Conservation (phyloP, 306 rosid species). For the Trifolium pratense region DNA sequence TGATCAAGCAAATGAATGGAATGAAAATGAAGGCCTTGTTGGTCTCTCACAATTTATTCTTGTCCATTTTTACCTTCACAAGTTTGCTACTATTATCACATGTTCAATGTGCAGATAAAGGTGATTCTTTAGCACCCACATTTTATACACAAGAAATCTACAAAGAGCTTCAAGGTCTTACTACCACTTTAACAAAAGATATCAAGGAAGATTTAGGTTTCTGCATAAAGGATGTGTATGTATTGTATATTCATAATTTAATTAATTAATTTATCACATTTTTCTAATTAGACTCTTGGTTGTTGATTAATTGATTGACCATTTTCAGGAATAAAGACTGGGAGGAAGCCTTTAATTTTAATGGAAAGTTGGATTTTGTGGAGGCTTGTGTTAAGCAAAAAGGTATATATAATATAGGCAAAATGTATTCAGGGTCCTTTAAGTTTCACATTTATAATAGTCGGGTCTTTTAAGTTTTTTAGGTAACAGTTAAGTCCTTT, state of each 20-base stretch:
- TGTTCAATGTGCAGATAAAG: constrained; percentile 46
- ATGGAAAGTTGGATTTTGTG: constrained; percentile 56
- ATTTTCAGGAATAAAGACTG: constrained; percentile 64
- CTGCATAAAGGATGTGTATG: constrained; percentile 76
- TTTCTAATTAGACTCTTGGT: neutral
- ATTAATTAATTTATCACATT: constrained; percentile 10
- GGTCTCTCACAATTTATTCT: constrained; percentile 36
- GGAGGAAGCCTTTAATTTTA: constrained; percentile 66
- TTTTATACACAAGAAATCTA: constrained; percentile 40
- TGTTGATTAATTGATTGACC: neutral
- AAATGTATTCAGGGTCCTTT: too few species aligned
- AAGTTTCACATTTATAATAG: too few species aligned
- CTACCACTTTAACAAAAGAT: constrained; percentile 49
- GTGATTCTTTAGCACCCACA: constrained; percentile 22
- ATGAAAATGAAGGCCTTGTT: constrained; percentile 45
- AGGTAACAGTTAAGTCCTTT: too few species aligned
- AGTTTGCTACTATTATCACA: constrained; percentile 42
- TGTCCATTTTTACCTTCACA: constrained; percentile 42
- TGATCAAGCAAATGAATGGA: constrained; percentile 40
- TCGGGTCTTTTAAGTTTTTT: too few species aligned
- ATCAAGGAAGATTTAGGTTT: constrained; percentile 45
- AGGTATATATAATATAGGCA: constrained; percentile 47
- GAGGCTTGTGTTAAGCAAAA: constrained; percentile 57
- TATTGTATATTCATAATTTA: constrained; percentile 23
- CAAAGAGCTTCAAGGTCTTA: constrained; percentile 50